A percentile compares a stretch with the other conserved stretches of the same genome.
Evolutionary conservation across 2,329 filamentous ascomycete species (phyloP).

Genomic region (Ophiostoma piceae): DNA sequence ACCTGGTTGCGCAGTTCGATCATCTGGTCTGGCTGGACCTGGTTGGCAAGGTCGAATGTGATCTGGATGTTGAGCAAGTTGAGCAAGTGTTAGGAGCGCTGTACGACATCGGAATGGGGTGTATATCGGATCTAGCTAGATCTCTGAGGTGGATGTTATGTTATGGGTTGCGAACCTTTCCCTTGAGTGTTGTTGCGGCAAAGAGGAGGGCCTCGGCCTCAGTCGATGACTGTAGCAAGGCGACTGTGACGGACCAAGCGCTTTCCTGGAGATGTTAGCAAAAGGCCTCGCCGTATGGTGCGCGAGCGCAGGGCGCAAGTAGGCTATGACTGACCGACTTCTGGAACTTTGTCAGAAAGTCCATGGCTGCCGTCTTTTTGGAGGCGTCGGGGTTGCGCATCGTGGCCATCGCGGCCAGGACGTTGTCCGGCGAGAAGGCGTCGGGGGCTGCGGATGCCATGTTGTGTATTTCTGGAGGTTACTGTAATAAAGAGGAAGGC

Average conservation of each 20-base stretch:
- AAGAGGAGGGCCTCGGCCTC: conserved; percentile 87
- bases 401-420: conserved; percentile 81
- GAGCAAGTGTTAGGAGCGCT: conserved; percentile 8
- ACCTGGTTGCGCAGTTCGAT: conserved; percentile 77
- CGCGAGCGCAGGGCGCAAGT: background rate
- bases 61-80: conserved; percentile 54
- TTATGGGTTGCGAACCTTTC: conserved; percentile 63
- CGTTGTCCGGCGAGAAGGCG: conserved; percentile 67
- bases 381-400: conserved; percentile 82
- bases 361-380: conserved; percentile 78
- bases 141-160: conserved; percentile 25
- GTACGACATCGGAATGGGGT: conserved; percentile 17
- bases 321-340: conserved; percentile 72
- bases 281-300: background rate
- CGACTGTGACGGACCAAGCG: conserved; percentile 85
- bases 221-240: conserved; percentile 75
- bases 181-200: conserved; percentile 92
- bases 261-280: conserved; percentile 55
- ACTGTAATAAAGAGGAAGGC: background rate
- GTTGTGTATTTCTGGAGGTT: background rate
- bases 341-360: conserved; percentile 90
- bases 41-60: conserved; percentile 82
- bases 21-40: conserved; percentile 72
- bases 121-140: conserved; percentile 9
- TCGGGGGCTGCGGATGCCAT: conserved; percentile 35